Conservation (phyloP, 2,329 filamentous ascomycete species). For the Cladosporium halotolerans region DNA sequence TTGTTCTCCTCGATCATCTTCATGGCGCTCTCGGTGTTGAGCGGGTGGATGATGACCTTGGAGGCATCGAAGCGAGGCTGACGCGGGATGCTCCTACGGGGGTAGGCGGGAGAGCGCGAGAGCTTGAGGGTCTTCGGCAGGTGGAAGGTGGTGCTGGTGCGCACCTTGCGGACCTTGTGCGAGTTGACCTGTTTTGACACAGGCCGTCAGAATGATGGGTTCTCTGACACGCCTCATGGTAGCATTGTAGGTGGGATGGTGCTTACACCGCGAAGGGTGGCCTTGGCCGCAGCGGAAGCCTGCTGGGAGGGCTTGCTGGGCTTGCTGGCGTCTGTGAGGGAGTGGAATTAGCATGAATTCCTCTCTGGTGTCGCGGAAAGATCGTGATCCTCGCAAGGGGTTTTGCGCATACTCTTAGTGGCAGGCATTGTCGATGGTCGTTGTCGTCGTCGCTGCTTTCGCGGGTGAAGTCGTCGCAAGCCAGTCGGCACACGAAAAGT, state of each 20-base stretch:
- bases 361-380: conserved; percentile 1
- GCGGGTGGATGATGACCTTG: conserved; percentile 95
- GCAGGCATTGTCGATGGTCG: conserved; percentile 3
- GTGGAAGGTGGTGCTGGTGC: conserved; percentile 92
- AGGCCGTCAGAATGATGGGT: conserved; percentile 47
- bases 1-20: conserved; percentile 99
- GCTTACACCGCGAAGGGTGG: conserved; percentile 92
- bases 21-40: conserved; percentile 99
- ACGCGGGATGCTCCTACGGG: conserved; percentile 88
- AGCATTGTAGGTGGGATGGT: conserved; percentile 21
- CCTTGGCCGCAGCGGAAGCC: conserved; percentile 91
- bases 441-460: conserved; percentile 6
- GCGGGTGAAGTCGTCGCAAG: conserved; percentile 21
- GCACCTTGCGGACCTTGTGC: conserved; percentile 90
- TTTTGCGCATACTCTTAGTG: conserved; percentile 10
- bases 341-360: conserved; percentile 25
- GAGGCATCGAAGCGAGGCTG: conserved; percentile 89
- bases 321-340: conserved; percentile 29
- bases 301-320: conserved; percentile 61
- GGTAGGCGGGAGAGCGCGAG: conserved; percentile 89
- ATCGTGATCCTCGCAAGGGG: not conserved
- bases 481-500: conserved; percentile 52
- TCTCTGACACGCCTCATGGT: conserved; percentile 45
- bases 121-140: conserved; percentile 92
- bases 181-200: conserved; percentile 54